phyloP scores from a whole-genome alignment of 768 basidiomycete genomes.

The Russula griseocarnosa region DNA sequence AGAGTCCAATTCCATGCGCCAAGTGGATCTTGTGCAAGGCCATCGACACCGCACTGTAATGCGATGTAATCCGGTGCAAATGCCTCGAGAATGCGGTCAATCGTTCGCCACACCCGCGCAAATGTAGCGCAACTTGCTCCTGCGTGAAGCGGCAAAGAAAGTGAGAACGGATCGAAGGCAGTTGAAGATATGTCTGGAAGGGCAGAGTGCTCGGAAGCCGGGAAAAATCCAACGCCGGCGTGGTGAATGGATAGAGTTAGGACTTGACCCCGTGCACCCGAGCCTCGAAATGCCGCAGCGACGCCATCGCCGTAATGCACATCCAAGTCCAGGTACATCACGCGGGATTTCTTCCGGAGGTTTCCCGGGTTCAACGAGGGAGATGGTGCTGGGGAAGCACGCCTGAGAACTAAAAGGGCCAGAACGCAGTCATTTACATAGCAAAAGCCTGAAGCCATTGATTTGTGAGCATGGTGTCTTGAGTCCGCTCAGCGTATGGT shows the following conservation, averaged over 20 bases:
- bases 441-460: slow-evolving; percentile 83
- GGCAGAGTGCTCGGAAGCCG: slow-evolving; percentile 49
- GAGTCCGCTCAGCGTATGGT: neutral
- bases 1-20: slow-evolving; percentile 70
- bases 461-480: slow-evolving; percentile 84
- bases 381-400: slow-evolving; percentile 29
- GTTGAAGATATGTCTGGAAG: slow-evolving; percentile 41
- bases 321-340: slow-evolving; percentile 92
- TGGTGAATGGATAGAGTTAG: slow-evolving; percentile 83
- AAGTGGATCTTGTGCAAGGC: slow-evolving; percentile 79
- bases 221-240: slow-evolving; percentile 79
- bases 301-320: slow-evolving; percentile 90
- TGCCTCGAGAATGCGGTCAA: slow-evolving; percentile 55
- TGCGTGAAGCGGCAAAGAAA: slow-evolving; percentile 74
- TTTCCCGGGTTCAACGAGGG: slow-evolving; percentile 5
- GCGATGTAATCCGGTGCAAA: slow-evolving; percentile 77
- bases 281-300: slow-evolving; percentile 62
- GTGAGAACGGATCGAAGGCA: slow-evolving; percentile 56
- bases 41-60: slow-evolving; percentile 85
- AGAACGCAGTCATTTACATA: slow-evolving; percentile 90
- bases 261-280: slow-evolving; percentile 33
- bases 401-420: slow-evolving; percentile 68
- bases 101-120: slow-evolving; percentile 53
- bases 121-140: slow-evolving; percentile 69
- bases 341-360: slow-evolving; percentile 44